Base-by-base conservation (phyloP, 139 green algal genomes). In the Spirogloea muscicola region DNA sequence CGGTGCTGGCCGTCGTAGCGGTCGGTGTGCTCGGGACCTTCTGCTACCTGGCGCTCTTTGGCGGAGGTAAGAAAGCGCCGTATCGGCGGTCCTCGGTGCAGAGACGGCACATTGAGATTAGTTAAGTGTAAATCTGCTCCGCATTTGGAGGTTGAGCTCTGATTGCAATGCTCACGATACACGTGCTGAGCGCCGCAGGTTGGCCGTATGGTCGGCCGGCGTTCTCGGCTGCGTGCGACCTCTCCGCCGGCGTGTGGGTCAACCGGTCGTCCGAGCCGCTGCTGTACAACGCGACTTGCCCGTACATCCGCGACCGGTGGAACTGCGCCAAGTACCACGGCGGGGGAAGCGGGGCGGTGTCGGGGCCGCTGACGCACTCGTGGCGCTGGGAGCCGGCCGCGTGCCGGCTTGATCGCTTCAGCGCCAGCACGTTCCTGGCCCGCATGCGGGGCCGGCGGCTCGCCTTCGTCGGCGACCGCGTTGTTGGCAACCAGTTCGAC, bases 371-470 rank as follows among this genome's bases (percentile, higher is more conserved):
- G 39, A 18, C 29, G 18, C 21, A 68, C 31, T 39, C 18, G 33
- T 73, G 64, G 64, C 64, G 64, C 49, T 73, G 64, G 64, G 64
- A 73, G 64, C 64, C 64, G 13, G n/a, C 13, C 41, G 42, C 61
- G 64, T 73, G 64, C 39, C 33, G 21, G 13, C 21, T 73, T 34
- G 21, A 41, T 21, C 16, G 34, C 13, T 68, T 73, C 3, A 29
- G 21, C 7, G 49, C 64, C 21, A 16, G 18, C 27, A 27, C 29
- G 36, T 73, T 67, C 44, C 64, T 73, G 43, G 21, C 27, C n/a
- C 21, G 13, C 49, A 73, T 73, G 64, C 34, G 27, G 31, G 16
- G 27, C 27, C 48, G 49, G 16, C 38, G 64, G 9, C n/a, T 73
- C 27, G 64, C 49, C n/a, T 73, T 68, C 33, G 64, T 73, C 42